phyloP scores from a whole-genome alignment of 345 rosid genomes.

The Schrenkiella parvula region DNA sequence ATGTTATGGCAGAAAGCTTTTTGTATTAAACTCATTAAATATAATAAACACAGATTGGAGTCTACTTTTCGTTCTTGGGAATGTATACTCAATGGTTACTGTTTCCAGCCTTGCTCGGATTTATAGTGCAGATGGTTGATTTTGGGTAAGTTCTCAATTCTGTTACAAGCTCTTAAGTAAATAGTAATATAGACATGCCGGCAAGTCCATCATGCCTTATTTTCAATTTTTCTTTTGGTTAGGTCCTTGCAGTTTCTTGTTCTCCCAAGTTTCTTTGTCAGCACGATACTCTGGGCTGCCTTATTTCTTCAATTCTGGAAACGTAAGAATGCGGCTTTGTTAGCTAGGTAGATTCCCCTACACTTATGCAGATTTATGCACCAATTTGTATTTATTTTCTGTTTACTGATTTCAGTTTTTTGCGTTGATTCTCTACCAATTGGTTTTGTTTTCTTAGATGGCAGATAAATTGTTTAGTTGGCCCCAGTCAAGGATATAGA shows the following conservation, averaged over 20 bases:
- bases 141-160: slow-evolving; percentile 49
- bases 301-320: slow-evolving; percentile 97
- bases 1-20: not conserved
- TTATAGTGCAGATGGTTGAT: slow-evolving; percentile 61
- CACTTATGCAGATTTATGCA: not conserved
- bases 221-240: slow-evolving; percentile 22
- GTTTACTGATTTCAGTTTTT: not conserved
- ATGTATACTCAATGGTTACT: slow-evolving; percentile 82
- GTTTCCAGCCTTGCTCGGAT: slow-evolving; percentile 73
- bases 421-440: not conserved
- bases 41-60: slow-evolving; percentile 55
- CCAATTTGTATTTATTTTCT: not conserved
- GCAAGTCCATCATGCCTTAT: not conserved
- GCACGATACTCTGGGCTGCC: slow-evolving; percentile 74
- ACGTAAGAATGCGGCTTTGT: slow-evolving; percentile 76
- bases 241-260: slow-evolving; percentile 71
- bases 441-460: slow-evolving; percentile 46
- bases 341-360: slow-evolving; percentile 52
- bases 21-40: slow-evolving; percentile 17
- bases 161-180: not conserved
- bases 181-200: not conserved
- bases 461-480: slow-evolving; percentile 70
- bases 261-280: slow-evolving; percentile 68
- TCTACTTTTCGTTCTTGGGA: slow-evolving; percentile 85
- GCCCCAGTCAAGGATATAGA: slow-evolving; percentile 55